A percentile compares a stretch with the other conserved stretches of the same genome.
phyloP scores from a whole-genome alignment of 495 filamentous ascomycete species.

The Filosporella fistucella region DNA sequence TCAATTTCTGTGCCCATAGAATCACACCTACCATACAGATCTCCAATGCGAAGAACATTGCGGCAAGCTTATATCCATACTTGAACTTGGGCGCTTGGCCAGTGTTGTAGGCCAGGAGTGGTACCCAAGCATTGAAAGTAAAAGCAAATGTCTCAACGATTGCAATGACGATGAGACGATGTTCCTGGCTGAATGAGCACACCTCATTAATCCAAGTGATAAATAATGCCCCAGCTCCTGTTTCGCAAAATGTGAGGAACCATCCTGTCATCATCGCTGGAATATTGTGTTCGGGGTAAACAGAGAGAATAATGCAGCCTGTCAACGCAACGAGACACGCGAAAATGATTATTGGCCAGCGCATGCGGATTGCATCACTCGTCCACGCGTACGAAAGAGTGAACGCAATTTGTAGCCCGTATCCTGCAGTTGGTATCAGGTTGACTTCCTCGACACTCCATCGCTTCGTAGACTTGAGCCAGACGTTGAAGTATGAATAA shows the following conservation, averaged over 20 bases:
- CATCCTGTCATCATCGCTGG: conserved; percentile 25
- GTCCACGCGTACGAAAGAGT: conserved; percentile 19
- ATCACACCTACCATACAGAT: background rate
- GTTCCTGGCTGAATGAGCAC: conserved; percentile 1
- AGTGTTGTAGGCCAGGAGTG: background rate
- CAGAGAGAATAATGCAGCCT: conserved; percentile 17
- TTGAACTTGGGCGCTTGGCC: background rate
- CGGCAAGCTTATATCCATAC: background rate
- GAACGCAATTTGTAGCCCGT: conserved; percentile 16
- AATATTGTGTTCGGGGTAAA: conserved; percentile 20
- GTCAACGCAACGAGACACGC: conserved; percentile 15
- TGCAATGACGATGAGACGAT: conserved; percentile 11
- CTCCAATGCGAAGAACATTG: background rate
- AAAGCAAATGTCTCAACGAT: background rate
- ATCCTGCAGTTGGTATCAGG: conserved; percentile 28
- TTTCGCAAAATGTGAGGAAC: conserved; percentile 19
- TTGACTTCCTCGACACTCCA: conserved; percentile 26
- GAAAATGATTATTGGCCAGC: conserved; percentile 18
- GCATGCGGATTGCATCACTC: conserved; percentile 12
- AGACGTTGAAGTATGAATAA: conserved; percentile 24
- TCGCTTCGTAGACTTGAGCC: conserved; percentile 27
- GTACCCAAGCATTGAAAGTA: background rate
- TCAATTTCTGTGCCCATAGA: background rate
- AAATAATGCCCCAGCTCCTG: conserved; percentile 21
- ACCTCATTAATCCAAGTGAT: conserved; percentile 19